Conservation (phyloP, 1,284 basidiomycete genomes). For the Marasmius fiardii region DNA sequence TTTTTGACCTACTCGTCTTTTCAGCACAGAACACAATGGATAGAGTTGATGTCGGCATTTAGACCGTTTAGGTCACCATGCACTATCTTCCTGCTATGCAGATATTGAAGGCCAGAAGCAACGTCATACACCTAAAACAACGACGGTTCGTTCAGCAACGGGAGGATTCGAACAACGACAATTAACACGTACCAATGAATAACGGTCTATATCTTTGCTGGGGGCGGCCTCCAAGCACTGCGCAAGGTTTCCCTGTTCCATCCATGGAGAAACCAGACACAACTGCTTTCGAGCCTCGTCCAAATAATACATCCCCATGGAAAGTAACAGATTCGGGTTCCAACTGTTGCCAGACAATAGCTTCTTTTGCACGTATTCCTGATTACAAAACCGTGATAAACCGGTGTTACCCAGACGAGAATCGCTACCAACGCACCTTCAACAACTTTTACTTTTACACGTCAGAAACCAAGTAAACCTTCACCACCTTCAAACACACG, state of each 20-base stretch:
- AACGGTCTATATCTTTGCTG: conserved; percentile 16
- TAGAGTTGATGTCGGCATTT: neutral
- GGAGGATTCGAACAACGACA: neutral
- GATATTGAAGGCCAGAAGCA: neutral
- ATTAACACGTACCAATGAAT: conserved; percentile 18
- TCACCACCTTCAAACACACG: neutral
- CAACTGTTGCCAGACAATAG: neutral
- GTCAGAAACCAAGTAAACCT: neutral
- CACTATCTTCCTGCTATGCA: neutral
- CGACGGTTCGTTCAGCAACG: neutral
- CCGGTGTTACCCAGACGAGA: neutral
- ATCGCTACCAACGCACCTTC: neutral
- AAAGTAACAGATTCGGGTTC: neutral
- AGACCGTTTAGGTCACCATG: neutral
- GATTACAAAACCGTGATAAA: too few relatives aligned
- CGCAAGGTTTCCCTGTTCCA: conserved; percentile 30
- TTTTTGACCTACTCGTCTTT: conserved; percentile 3
- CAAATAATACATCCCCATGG: neutral
- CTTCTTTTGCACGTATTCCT: neutral
- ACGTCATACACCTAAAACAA: neutral
- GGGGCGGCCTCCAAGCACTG: conserved; percentile 20
- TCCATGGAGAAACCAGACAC: conserved; percentile 24
- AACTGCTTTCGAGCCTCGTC: neutral
- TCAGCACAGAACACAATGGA: too few relatives aligned
- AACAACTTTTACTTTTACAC: neutral